Base-by-base conservation (phyloP, 2,329 filamentous ascomycete species). In the Nemania sp. region DNA sequence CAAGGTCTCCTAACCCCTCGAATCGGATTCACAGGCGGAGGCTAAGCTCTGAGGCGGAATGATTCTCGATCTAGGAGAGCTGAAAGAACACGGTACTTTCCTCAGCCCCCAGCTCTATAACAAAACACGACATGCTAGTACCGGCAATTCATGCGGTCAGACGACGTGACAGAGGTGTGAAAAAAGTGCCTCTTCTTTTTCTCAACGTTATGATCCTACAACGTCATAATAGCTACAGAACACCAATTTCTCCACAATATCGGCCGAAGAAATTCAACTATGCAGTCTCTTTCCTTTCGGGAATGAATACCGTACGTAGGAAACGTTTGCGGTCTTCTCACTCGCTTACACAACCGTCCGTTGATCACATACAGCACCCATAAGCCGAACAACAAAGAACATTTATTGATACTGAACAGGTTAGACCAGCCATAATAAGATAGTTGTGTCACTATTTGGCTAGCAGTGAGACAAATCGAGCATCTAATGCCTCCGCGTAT, bases 201-300 rank as follows among this genome's bases (percentile, higher is more conserved):
- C 5, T 29, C 24, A 10, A 15, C 41, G 27, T 22, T n/a, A 5
- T 55, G 43, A 63, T 69, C 41, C 63, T 66, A 4, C 63, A 57
- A 53, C 67, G 67, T 69, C 67, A 69, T 69, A 56, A 47, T 43
- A 22, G 7, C 26, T 20, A 24, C 32, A 13, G 11, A n/a, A 35
- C 24, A 38, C 15, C 8, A n/a, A 52, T 45, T 64, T 20, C 49
- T 29, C 51, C 35, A 26, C 41, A 11, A 35, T 41, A 5, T 47
- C 20, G 38, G 8, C 60, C 38, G n/a, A 22, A 43, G 18, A 38
- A 27, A 7, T 20, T 52, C 35, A 54, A 26, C 47, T 47, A 26
- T 45, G 26, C 53, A 54, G n/a, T n/a, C 29, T 60, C 26, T 27
- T 54, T 54, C 26, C 35, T 54, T 54, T 60, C 24, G 35, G 47